phyloP scores from a whole-genome alignment of 176 grass and related monocot genomes.

The Aegilops bicornis region DNA sequence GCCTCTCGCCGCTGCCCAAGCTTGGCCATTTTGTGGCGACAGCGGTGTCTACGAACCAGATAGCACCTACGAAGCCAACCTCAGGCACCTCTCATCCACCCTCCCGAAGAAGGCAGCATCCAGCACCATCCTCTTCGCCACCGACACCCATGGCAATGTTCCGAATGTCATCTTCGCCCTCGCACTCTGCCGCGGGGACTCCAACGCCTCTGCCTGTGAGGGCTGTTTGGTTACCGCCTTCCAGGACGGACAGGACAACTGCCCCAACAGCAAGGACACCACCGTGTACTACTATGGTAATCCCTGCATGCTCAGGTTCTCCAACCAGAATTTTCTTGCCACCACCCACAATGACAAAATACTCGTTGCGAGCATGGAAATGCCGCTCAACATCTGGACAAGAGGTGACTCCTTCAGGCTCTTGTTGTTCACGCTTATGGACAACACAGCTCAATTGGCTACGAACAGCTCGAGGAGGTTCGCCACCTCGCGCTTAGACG shows the following conservation, averaged over 20 bases:
- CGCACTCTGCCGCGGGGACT: constrained; percentile 39
- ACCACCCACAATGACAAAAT: neutral
- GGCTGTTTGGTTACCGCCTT: constrained; percentile 19
- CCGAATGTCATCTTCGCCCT: constrained; percentile 29
- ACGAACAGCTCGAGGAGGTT: neutral
- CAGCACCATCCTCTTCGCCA: constrained; percentile 17
- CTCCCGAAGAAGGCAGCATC: constrained; percentile 17
- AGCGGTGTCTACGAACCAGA: constrained; percentile 34
- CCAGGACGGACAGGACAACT: neutral
- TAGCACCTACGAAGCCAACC: constrained; percentile 37
- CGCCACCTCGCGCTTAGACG: neutral
- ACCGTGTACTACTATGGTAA: neutral
- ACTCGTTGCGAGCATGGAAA: neutral
- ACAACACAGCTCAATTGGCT: neutral
- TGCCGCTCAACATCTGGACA: neutral
- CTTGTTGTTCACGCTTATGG: neutral
- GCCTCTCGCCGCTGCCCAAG: neutral
- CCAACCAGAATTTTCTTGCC: constrained; percentile 33
- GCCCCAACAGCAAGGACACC: neutral
- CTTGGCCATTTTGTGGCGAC: neutral
- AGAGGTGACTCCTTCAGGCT: neutral
- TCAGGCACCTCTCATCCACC: constrained; percentile 21
- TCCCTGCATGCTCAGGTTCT: constrained; percentile 43
- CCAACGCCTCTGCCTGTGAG: neutral
- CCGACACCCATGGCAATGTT: neutral